These are phyloP conservation scores for Candida dubliniensis DNA, from an alignment of 1,139 yeast species.

Conservation along the genomic window DNA sequence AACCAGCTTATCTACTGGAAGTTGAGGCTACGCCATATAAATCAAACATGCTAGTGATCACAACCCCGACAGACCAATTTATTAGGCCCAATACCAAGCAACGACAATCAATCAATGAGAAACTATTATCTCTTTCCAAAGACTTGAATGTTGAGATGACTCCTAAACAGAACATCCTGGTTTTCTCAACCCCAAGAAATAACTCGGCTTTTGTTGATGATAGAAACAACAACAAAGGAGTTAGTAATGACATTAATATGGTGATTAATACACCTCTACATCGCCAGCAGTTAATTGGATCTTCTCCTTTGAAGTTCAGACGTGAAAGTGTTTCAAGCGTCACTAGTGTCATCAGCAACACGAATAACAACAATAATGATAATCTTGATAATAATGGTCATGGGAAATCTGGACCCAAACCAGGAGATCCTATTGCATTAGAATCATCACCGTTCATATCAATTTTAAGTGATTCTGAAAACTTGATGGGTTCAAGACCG, in stretches of 20 bases:
- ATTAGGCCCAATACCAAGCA: conserved; percentile 2
- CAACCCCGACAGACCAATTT: conserved; percentile 7
- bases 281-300: background rate
- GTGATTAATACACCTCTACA: no score
- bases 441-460: conserved; percentile 35
- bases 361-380: no score
- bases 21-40: conserved; percentile 29
- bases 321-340: no score
- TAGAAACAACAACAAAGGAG: no score
- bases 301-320: conserved; percentile 7
- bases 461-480: conserved; percentile 12
- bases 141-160: background rate
- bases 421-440: conserved; percentile 38
- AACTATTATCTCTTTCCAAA: conserved; percentile 1
- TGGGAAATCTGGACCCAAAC: conserved; percentile 18
- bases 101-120: conserved; percentile 4
- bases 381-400: background rate
- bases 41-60: conserved; percentile 5
- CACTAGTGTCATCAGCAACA: no score
- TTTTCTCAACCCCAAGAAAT: background rate
- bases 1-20: no score
- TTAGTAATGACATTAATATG: no score
- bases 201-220: background rate
- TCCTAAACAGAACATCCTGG: no score
- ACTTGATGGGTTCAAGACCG: conserved; percentile 2